Base-by-base conservation (phyloP, 139 green algal genomes). In the Diplosphaera chodatii region DNA sequence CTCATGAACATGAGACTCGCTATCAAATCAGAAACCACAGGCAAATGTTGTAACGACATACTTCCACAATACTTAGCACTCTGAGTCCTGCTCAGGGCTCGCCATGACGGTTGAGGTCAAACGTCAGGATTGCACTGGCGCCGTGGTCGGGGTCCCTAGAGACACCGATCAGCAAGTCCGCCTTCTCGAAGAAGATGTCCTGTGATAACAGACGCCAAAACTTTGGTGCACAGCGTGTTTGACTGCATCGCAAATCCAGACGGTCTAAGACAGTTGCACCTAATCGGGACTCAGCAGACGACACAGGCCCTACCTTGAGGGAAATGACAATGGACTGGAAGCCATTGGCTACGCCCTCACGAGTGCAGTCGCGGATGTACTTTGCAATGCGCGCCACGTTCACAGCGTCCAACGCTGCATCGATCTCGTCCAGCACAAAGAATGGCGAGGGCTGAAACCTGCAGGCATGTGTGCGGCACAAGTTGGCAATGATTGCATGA, bases 401-500 rank as follows among this genome's bases (percentile, higher is more conserved):
- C 68, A 86, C 86, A 22, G 93, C 92, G 78, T 99, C 95, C 68
- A 99, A 84, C 0, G 93, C 92, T 1, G 92, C 92, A 71, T 96
- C 91, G 25, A 95, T 82, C 86, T 99, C 95, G 78, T 99, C 95
- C 64, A 99, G 87, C 32, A 99, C 92, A 78, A 98, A 99, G 77
- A 99, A 98, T 23, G 94, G 94, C 1, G 90, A 94, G 1, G 92
- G 90, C 32, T 91, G 84, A 85, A 88, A 97, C 56, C 77, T 70
- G 70, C 69, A 56, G 48, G n/a, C n/a, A n/a, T n/a, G n/a, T n/a
- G n/a, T n/a, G n/a, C n/a, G n/a, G n/a, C n/a, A n/a, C n/a, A 5
- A 56, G 21, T 32, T 74, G 69, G 66, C 13, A 48, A 10, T 48
- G 8, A 48, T 6, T 48, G 37, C 8, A 10, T 48, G 37, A 48